phyloP scores from a whole-genome alignment of 805 yeast species.

The Yamadazyma takamatsuzukensis region DNA sequence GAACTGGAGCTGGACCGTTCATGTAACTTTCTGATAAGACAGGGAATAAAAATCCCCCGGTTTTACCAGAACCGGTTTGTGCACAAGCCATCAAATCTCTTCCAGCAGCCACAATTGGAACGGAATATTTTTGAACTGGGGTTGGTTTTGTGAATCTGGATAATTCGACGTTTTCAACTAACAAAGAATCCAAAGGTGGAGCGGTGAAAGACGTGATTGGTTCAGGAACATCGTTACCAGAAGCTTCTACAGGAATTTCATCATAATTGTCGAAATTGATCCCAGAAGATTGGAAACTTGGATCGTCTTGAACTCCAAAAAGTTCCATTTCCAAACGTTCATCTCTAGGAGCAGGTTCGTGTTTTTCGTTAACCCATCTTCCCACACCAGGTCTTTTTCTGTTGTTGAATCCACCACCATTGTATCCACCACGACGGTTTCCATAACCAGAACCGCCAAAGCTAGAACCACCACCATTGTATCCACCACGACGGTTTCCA shows the following conservation, averaged over 20 bases:
- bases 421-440: slow-evolving; percentile 26
- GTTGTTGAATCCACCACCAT: slow-evolving; percentile 24
- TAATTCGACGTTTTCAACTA: slow-evolving; percentile 80
- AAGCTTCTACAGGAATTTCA: slow-evolving; percentile 97
- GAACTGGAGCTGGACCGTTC: slow-evolving; percentile 73
- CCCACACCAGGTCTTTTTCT: slow-evolving; percentile 61
- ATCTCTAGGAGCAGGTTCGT: slow-evolving; percentile 74
- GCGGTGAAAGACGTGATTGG: slow-evolving; percentile 82
- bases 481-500: slow-evolving; percentile 12
- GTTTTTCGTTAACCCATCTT: slow-evolving; percentile 81
- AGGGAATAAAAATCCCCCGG: slow-evolving; percentile 99
- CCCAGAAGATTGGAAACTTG: slow-evolving; percentile 85
- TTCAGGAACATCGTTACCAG: slow-evolving; percentile 94
- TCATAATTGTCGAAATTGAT: slow-evolving; percentile 98
- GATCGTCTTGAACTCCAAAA: slow-evolving; percentile 77
- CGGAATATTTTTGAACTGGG: slow-evolving; percentile 92
- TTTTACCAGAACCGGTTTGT: slow-evolving; percentile 98
- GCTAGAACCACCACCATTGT: slow-evolving; percentile 21
- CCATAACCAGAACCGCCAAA: slow-evolving; percentile 14
- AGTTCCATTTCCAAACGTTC: slow-evolving; percentile 70
- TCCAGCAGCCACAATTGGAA: slow-evolving; percentile 84
- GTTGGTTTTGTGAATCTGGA: slow-evolving; percentile 96
- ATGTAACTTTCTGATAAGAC: slow-evolving; percentile 87
- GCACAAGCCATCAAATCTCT: slow-evolving; percentile 97
- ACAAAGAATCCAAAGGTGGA: slow-evolving; percentile 85